A percentile compares a stretch with the other conserved stretches of the same genome.
phyloP scores from a whole-genome alignment of 164 flowering plant genomes.

The Vitis labrusca region DNA sequence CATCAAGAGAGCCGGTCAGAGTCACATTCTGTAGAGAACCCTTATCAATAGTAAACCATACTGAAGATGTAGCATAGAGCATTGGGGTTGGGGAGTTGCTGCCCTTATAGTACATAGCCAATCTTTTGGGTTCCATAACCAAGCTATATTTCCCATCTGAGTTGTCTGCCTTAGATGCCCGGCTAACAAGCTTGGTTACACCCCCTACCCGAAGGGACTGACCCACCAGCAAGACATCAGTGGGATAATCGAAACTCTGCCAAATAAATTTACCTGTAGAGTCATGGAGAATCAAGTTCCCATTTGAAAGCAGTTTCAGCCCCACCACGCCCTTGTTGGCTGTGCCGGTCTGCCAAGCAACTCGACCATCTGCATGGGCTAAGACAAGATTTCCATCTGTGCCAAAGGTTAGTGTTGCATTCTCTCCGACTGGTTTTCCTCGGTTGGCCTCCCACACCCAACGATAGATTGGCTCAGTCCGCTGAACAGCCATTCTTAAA shows the following conservation, averaged over 20 bases:
- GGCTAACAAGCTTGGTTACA: neutral
- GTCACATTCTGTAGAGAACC: conserved; percentile 14
- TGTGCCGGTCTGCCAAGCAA: conserved; percentile 31
- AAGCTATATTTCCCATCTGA: conserved; percentile 17
- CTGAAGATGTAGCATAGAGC: conserved; percentile 13
- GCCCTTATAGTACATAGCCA: conserved; percentile 30
- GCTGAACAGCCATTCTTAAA: too few relatives aligned
- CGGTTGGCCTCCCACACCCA: conserved; percentile 11
- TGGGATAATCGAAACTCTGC: conserved; percentile 10
- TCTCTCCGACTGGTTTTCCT: conserved; percentile 11
- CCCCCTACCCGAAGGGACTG: conserved; percentile 21
- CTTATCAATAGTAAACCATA: too few relatives aligned
- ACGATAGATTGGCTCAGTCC: too few relatives aligned
- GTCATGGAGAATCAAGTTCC: conserved; percentile 26
- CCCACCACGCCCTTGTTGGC: conserved; percentile 33
- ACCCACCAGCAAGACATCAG: conserved; percentile 30
- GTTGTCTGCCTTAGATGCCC: too few relatives aligned
- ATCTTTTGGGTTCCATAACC: conserved; percentile 21
- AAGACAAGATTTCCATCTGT: conserved; percentile 10
- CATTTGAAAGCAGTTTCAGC: conserved; percentile 18
- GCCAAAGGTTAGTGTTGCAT: too few relatives aligned
- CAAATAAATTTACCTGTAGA: conserved; percentile 20
- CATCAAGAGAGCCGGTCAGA: conserved; percentile 17
- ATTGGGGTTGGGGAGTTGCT: conserved; percentile 23
- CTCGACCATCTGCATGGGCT: conserved; percentile 21